Evolutionary conservation across 176 grass and related monocot species (phyloP), one percentile per base, ranked within the genome.

Genomic region (Microstegium vimineum): DNA sequence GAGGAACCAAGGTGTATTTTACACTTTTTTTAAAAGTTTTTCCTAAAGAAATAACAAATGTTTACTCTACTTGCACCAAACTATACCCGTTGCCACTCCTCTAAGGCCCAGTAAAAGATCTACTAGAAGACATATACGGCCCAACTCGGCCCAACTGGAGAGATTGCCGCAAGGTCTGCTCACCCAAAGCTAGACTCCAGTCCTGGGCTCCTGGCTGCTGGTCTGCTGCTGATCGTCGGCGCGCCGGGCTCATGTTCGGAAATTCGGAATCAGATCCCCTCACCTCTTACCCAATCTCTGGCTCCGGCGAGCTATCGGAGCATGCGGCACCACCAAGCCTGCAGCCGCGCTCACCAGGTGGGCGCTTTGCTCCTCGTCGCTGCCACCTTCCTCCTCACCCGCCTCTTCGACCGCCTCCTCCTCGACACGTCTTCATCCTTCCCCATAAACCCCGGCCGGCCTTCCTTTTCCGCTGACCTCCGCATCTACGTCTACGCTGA

Each of bases 401-500:
- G 92, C n/a, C 69, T 91, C 38, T 78, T 88, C 38, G 88, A 93
- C 34, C 86, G 94, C 75, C 37, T 87, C 32, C 73, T 76, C 43
- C 80, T 54, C 4, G 35, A 20, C 45, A n/a, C 40, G 43, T 66
- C 61, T 60, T 87, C 38, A 23, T 15, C 70, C 20, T 26, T 57
- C 20, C 22, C 32, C 75, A 17, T 57, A 46, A 71, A 23, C 34
- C 4, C 37, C 77, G 37, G 40, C 26, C 20, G 77, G 65, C 3
- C 43, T 8, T 33, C 20, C 6, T 68, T 45, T 14, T 56, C 68
- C 27, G 82, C 71, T 15, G 72, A 88, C 43, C 84, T 98, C 76
- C 84, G 80, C 73, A 90, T 98, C 65, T 98, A 98, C 57, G 86
- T 95, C 70, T 98, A 98, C 69, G 49, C 81, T 2, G 92, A 98